These are phyloP conservation scores for Aspergillus sp. DNA, from an alignment of 2,329 filamentous ascomycete genomes.

Conservation along the genomic window DNA sequence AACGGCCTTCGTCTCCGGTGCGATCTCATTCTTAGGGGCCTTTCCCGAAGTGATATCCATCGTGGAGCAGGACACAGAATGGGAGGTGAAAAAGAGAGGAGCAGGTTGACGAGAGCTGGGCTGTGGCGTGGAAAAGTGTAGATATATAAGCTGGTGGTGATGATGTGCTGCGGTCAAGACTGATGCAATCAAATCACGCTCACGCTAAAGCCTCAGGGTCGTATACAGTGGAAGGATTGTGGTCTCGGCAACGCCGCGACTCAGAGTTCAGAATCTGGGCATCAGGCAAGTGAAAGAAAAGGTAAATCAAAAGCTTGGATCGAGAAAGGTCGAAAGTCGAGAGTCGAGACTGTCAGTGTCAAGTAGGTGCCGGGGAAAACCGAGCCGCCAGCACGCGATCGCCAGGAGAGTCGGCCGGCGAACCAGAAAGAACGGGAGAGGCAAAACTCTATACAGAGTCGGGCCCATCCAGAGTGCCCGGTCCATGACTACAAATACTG, in stretches of 20 bases:
- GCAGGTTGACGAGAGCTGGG: background rate
- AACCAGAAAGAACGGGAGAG: background rate
- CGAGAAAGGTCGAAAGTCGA: background rate
- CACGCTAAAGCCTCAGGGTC: constrained; percentile 1
- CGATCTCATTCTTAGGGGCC: constrained; percentile 17
- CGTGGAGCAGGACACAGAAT: background rate
- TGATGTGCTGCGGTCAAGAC: constrained; percentile 31
- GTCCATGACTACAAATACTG: background rate
- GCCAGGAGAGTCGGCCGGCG: background rate
- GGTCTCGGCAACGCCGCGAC: background rate
- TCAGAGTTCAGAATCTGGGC: background rate
- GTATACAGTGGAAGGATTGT: background rate
- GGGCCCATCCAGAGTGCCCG: background rate
- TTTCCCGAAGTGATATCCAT: constrained; percentile 13
- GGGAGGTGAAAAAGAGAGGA: background rate
- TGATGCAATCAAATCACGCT: constrained; percentile 28
- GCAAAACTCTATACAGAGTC: background rate
- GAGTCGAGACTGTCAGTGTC: background rate
- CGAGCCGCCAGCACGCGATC: constrained; percentile 1
- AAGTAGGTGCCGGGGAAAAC: background rate
- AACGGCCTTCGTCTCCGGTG: constrained; percentile 22
- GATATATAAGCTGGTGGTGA: constrained; percentile 15
- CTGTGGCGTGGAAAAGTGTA: background rate
- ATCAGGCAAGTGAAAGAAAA: background rate
- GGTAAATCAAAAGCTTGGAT: background rate